Base-by-base conservation (phyloP, 2,329 filamentous ascomycete species). In the Penicillium sp. region DNA sequence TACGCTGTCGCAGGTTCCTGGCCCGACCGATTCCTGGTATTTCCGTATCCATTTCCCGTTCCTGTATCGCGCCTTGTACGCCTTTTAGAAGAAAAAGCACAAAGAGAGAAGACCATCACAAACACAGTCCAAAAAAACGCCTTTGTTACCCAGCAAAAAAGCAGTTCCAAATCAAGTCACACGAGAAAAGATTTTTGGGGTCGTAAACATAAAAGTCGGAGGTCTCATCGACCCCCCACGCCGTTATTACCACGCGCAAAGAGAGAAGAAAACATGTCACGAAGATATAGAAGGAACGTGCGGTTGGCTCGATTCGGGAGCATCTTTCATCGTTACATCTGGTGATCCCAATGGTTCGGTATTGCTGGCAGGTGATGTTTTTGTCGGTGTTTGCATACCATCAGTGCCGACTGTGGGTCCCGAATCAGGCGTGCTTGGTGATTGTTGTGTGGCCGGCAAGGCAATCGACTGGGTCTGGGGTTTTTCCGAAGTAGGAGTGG, bases 401-500 rank as follows among this genome's bases (percentile, higher is more conserved):
- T 57, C 44, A 37, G 54, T 29, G 59, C 43, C 18, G 54, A 40
- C n/a, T 50, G 50, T 37, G 55, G 61, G 36, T 51, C 62, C 40
- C 42, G 58, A 9, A 48, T 54, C 21, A 53, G 62, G 23, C 44
- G 52, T 40, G 4, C 54, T 46, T 3, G 65, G 65, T 16, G 65
- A 63, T 43, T 65, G 69, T 21, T 63, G 66, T 14, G 65, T 52
- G 6, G 65, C 60, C 36, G 63, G 62, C 47, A 64, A 65, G 13
- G 59, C 55, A 3, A 58, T 64, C 18, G 61, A 58, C 43, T 70
- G 70, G 3, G 60, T 48, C 36, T 70, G 74, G n/a, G 66, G 51
- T 55, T 76, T 79, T 51, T 79, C 77, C 5, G 68, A 65, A 0
- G 71, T 71, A 6, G 75, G 75, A 0, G 75, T 75, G 13, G 69